Evolutionary conservation across 129 eudicot genomes (phyloP).

Genomic region (Apium graveolens): DNA sequence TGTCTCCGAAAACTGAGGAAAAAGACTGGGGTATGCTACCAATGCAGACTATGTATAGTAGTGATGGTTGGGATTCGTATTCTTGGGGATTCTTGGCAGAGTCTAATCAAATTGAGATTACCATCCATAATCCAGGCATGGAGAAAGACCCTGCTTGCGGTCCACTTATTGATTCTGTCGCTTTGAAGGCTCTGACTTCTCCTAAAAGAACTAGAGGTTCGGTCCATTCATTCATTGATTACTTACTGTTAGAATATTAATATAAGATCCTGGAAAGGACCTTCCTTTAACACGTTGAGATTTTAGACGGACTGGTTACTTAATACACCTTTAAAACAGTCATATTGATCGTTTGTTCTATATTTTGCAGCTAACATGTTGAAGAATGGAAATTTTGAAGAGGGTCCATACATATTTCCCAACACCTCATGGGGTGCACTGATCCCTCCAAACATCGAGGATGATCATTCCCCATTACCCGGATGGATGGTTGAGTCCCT

Average conservation of each 20-base stretch:
- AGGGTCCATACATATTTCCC: constrained; percentile 85
- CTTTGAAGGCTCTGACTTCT: constrained; percentile 47
- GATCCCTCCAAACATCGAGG: constrained; percentile 86
- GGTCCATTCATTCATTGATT: not conserved
- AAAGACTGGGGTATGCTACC: constrained; percentile 68
- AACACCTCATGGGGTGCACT: constrained; percentile 67
- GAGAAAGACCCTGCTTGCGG: constrained; percentile 84
- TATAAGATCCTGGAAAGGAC: too few species aligned
- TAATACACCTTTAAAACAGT: too few species aligned
- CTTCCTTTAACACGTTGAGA: too few species aligned
- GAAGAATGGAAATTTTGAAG: constrained; percentile 85
- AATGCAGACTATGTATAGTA: constrained; percentile 73
- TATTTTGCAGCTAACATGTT: constrained; percentile 48
- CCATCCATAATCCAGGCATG: constrained; percentile 63
- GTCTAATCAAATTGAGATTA: constrained; percentile 51
- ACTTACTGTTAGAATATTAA: too few species aligned
- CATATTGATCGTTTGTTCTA: not conserved
- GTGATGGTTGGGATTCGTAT: constrained; percentile 77
- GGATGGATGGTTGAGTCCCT: constrained; percentile 94
- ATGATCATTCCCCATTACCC: constrained; percentile 76
- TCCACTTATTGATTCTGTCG: constrained; percentile 71
- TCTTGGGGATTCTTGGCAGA: constrained; percentile 75
- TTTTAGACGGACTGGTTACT: too few species aligned
- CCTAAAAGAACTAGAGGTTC: constrained; percentile 51
- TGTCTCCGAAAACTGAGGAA: constrained; percentile 41